phyloP scores from a whole-genome alignment of 1,284 basidiomycete genomes.

The Sparassis latifolia region DNA sequence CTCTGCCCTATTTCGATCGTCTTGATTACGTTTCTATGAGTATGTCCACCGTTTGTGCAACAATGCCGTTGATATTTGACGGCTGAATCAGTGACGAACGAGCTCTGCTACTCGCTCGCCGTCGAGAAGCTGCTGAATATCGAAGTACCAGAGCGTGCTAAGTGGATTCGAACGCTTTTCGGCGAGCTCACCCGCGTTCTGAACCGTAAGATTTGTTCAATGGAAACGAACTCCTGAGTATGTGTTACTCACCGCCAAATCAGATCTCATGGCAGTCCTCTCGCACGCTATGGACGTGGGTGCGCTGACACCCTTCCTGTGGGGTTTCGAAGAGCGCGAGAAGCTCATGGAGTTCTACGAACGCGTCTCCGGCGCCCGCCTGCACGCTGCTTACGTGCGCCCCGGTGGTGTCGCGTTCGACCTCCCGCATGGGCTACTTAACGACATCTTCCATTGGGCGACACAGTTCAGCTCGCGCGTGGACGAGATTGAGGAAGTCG shows the following conservation, averaged over 20 bases:
- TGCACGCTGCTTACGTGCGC: constrained; percentile 97
- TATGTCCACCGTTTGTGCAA: constrained; percentile 31
- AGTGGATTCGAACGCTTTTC: constrained; percentile 98
- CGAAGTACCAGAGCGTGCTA: constrained; percentile 95
- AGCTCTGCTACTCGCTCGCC: constrained; percentile 93
- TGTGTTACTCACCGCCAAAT: background rate
- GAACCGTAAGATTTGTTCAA: constrained; percentile 61
- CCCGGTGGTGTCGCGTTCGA: constrained; percentile 99
- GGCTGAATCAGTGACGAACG: constrained; percentile 77
- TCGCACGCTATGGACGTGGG: constrained; percentile 97
- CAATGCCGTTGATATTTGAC: background rate
- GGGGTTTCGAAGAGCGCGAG: constrained; percentile 99
- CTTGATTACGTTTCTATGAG: constrained; percentile 99
- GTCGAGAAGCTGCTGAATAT: constrained; percentile 99
- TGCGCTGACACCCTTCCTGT: constrained; percentile 96
- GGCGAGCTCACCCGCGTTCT: constrained; percentile 96
- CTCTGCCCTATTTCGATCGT: constrained; percentile 98
- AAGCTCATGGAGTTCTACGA: constrained; percentile 99
- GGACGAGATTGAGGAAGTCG: constrained; percentile 97
- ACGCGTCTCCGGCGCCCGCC: constrained; percentile 94
- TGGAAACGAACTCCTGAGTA: background rate
- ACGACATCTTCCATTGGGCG: constrained; percentile 98
- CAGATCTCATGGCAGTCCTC: constrained; percentile 95
- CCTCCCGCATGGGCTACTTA: constrained; percentile 90
- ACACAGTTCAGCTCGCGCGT: constrained; percentile 90